Evolutionary conservation across 2,329 filamentous ascomycete species (phyloP), one percentile per base, ranked within the genome.

Genomic region (Aspergillus fijiensis): DNA sequence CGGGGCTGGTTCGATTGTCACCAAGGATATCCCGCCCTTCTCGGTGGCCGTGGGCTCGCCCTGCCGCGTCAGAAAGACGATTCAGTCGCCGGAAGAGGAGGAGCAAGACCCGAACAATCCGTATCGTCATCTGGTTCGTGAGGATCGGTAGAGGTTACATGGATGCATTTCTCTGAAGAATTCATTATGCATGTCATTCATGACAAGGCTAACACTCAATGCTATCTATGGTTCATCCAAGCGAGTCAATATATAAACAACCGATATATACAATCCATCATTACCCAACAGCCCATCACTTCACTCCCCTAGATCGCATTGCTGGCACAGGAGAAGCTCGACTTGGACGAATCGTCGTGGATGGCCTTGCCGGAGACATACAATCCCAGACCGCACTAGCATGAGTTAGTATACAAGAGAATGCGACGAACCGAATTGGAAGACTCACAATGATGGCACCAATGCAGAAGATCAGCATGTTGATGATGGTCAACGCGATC

Each of bases 401-500:
- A 25, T 42, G 9, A 21, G 31, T 60, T 55, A 59, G 58, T 45
- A 51, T 29, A 23, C 5, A 2, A 2, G 23, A 6, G 11, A 16
- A 23, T 10, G 14, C 11, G 5, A 51, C 1, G 7, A 16, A 5
- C 2, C 2, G 11, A 27, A 5, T 9, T 11, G 23, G 2, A 25
- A 33, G 11, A 59, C 67, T 57, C 64, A 69, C 65, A 60, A 73
- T 71, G 19, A 62, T 66, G 10, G 39, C 69, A 50, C 74, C 75
- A 48, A 74, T 67, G 11, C 59, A 31, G 16, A 83, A 74, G n/a
- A 81, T 74, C 0, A 74, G 39, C 0, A 71, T 63, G 60, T 84
- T 84, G 25, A 82, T n/a, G 4, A 78, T 57, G 3, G 79, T 79
- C 25, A 83, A 67, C 2, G 64, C 58, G 27, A 77, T 78, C 69